These are phyloP conservation scores for Funneliformis geosporum DNA, from an alignment of 192 early-diverging fungal genomes.

Conservation along the genomic window DNA sequence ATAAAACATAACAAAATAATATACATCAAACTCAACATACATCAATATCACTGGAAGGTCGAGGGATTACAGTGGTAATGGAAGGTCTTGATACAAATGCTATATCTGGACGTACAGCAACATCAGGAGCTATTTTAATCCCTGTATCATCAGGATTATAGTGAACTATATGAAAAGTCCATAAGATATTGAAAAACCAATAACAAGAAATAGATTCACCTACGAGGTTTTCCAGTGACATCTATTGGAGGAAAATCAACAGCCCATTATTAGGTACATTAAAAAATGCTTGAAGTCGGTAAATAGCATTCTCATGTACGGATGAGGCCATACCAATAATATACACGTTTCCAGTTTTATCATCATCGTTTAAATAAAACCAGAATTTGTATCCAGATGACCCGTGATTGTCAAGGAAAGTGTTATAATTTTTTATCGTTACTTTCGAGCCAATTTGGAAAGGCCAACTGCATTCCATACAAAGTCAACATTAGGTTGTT, in stretches of 20 bases:
- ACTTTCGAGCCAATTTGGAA: slow-evolving; percentile 8
- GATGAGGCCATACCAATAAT: slow-evolving; percentile 22
- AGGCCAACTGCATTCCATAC: slow-evolving; percentile 28
- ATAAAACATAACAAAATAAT: slow-evolving; percentile 17
- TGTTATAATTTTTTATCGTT: slow-evolving; percentile 19
- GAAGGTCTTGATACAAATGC: not conserved
- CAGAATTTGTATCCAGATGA: slow-evolving; percentile 14
- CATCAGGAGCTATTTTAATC: not conserved
- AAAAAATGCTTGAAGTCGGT: slow-evolving; percentile 1
- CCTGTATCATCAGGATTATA: not conserved
- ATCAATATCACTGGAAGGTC: not conserved
- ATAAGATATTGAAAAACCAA: slow-evolving; percentile 16
- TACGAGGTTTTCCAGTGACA: not conserved
- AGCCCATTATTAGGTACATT: not conserved
- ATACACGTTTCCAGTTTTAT: slow-evolving; percentile 9
- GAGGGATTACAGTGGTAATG: not conserved
- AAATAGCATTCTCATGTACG: not conserved
- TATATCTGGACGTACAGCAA: not conserved
- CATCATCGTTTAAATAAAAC: not conserved
- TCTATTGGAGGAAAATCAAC: not conserved
- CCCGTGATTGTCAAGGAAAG: slow-evolving; percentile 9
- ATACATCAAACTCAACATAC: slow-evolving; percentile 25
- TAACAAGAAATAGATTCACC: not conserved
- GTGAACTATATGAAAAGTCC: slow-evolving; percentile 24
- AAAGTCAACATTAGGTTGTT: no score